These are phyloP conservation scores for Microsporum canis DNA, from an alignment of 2,329 filamentous ascomycete genomes.

Conservation along the genomic window DNA sequence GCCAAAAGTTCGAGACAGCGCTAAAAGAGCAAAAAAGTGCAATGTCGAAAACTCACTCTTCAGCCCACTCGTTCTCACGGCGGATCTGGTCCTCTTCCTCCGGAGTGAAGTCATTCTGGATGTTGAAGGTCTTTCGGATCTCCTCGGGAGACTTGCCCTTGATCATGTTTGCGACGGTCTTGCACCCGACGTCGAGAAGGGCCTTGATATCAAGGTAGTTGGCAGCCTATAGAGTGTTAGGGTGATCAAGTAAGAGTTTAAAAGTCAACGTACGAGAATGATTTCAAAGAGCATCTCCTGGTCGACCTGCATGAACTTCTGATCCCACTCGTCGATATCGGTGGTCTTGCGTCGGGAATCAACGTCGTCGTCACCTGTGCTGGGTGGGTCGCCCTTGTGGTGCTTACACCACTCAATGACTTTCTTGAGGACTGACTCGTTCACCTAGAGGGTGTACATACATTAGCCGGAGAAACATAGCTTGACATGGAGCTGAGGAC, in stretches of 20 bases:
- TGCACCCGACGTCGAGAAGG: slow-evolving; percentile 94
- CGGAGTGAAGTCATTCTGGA: slow-evolving; percentile 97
- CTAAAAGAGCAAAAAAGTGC: not conserved
- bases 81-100: slow-evolving; percentile 98
- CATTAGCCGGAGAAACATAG: not conserved
- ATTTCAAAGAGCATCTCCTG: slow-evolving; percentile 99
- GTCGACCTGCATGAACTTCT: slow-evolving; percentile 99
- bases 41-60: slow-evolving; percentile 47
- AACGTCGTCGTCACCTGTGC: slow-evolving; percentile 73
- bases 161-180: slow-evolving; percentile 99
- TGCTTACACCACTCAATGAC: slow-evolving; percentile 97
- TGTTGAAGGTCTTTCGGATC: slow-evolving; percentile 99
- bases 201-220: slow-evolving; percentile 99
- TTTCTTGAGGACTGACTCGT: slow-evolving; percentile 86
- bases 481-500: slow-evolving; percentile 7
- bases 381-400: slow-evolving; percentile 80
- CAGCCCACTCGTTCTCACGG: slow-evolving; percentile 82
- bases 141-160: slow-evolving; percentile 99
- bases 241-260: not conserved
- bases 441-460: slow-evolving; percentile 47
- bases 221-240: slow-evolving; percentile 52
- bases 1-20: not conserved
- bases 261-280: slow-evolving; percentile 61
- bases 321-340: slow-evolving; percentile 98
- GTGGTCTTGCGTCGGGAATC: slow-evolving; percentile 97